Percentiles rank a stretch among this genome's conserved stretches.
These are phyloP conservation scores for Inonotus obliquus DNA, from an alignment of 1,284 basidiomycete species.

Conservation along the genomic window DNA sequence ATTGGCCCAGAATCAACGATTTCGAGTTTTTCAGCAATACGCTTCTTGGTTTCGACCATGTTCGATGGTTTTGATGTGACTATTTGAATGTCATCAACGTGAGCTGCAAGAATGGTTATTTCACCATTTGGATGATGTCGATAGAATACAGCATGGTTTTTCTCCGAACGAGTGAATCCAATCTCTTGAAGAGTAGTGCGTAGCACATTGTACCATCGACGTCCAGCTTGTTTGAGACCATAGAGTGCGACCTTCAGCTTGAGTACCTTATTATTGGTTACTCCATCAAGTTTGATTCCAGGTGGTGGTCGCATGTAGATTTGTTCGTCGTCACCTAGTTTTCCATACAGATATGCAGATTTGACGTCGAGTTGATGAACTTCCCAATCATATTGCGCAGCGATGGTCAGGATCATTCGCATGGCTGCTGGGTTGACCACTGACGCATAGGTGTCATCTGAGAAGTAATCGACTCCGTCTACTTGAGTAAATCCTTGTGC, in stretches of 20 bases:
- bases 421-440: slow-evolving; percentile 33
- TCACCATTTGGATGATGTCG: no score
- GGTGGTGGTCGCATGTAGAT: slow-evolving; percentile 31
- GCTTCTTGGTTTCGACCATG: no score
- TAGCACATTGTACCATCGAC: slow-evolving; percentile 26
- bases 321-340: slow-evolving; percentile 23
- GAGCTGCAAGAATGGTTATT: no score
- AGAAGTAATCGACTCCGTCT: slow-evolving; percentile 36
- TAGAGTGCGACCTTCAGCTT: slow-evolving; percentile 21
- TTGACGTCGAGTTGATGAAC: slow-evolving; percentile 30
- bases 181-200: no score
- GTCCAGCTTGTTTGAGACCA: slow-evolving; percentile 25
- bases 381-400: slow-evolving; percentile 24
- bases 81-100: no score
- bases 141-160: no score
- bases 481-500: slow-evolving; percentile 41
- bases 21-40: no score
- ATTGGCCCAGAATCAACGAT: no score
- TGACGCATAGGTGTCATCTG: slow-evolving; percentile 38
- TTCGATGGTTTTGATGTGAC: no score
- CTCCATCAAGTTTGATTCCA: slow-evolving; percentile 16
- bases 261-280: no score
- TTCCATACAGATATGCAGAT: slow-evolving; percentile 31
- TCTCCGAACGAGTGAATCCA: no score
- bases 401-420: slow-evolving; percentile 28